Base-by-base conservation (phyloP, 768 basidiomycete species). In the Cystoderma amianthinum region DNA sequence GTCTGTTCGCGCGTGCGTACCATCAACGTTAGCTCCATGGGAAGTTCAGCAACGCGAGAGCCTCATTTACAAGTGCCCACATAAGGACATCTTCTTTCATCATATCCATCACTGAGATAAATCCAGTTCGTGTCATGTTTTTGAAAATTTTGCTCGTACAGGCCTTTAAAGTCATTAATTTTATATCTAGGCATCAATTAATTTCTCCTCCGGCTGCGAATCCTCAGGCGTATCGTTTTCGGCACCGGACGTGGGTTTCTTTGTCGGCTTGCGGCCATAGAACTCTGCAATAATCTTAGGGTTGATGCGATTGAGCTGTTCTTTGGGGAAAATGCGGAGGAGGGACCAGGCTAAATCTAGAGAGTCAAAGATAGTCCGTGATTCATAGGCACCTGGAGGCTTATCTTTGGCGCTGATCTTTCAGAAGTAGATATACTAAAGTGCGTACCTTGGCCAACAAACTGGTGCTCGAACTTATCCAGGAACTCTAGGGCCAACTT, bases 251-350 rank as follows among this genome's bases (percentile, higher is more conserved):
- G 74, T 69, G 44, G 67, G 57, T 68, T 76, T 83, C 72, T 76
- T 83, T 38, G 69, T 74, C 28, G 78, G 61, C 68, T 94, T 93
- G 55, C 92, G 84, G 34, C 76, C 84, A 56, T 96, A 96, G 62
- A 85, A 96, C 65, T 96, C 93, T 46, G 77, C 78, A 55, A 96
- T 84, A 58, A 96, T 94, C 81, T 91, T 91, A 55, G 93, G 93
- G 59, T 82, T 92, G 72, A 98, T 94, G 56, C 94, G 89, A 71
- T 97, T 98, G 50, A 98, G 76, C 63, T 92, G 89, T 67, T 97
- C 95, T 65, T 94, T 93, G 46, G 96, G 96, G 88, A 98, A 99
- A 59, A 95, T 95, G 51, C 96, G 85, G 51, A 99, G 74, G 39
- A 99, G 66, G 17, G 85, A 85, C 96, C 96, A 99, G 16, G 93